These are phyloP conservation scores for Berkeleyomyces rouxiae DNA, from an alignment of 2,329 filamentous ascomycete genomes.

Conservation along the genomic window DNA sequence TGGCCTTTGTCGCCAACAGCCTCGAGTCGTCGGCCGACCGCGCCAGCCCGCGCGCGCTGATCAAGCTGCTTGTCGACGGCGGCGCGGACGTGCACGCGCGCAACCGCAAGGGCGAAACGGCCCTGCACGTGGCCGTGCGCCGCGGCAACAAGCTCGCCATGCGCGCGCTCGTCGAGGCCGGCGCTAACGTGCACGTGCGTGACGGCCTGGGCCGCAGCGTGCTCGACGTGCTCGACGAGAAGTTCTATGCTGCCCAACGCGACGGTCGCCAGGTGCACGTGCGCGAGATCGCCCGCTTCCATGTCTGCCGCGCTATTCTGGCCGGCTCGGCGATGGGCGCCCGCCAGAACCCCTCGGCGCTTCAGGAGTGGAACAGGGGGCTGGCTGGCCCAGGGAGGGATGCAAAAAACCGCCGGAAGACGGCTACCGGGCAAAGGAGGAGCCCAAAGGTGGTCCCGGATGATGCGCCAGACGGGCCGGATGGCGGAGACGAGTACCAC, in stretches of 20 bases:
- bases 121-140: conserved; percentile 36
- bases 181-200: conserved; percentile 31
- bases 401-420: neutral
- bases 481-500: neutral
- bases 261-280: conserved; percentile 23
- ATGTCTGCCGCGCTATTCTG: conserved; percentile 30
- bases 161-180: conserved; percentile 28
- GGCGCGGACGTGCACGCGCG: conserved; percentile 33
- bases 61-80: conserved; percentile 26
- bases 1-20: conserved; percentile 35
- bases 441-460: neutral
- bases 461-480: neutral
- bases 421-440: neutral
- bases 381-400: neutral
- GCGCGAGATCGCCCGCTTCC: conserved; percentile 20
- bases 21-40: conserved; percentile 32
- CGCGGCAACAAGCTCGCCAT: conserved; percentile 36
- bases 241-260: conserved; percentile 21
- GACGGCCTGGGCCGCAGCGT: conserved; percentile 29
- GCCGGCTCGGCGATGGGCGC: conserved; percentile 23
- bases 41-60: conserved; percentile 24
- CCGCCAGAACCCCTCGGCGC: conserved; percentile 24
- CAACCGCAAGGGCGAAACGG: conserved; percentile 38
- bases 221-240: conserved; percentile 29
- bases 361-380: conserved; percentile 26